Base-by-base conservation (phyloP, 176 grass and related monocot genomes). In the Urochloa ruziziensis region DNA sequence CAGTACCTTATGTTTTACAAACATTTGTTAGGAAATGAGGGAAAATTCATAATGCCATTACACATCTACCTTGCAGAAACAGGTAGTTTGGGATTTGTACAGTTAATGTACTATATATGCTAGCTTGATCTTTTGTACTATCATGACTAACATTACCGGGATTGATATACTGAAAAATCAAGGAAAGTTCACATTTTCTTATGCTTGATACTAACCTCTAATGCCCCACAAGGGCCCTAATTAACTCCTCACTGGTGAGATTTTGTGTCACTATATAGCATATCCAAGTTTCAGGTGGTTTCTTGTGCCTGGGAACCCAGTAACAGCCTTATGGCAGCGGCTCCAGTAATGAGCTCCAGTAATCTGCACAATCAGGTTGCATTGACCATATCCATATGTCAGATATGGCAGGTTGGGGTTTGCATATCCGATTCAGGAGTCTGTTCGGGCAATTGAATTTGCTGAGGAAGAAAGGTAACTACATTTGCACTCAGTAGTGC, bases 21-120 rank as follows among this genome's bases (percentile, higher is more conserved):
- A 25, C 62, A 83, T 43, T 39, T 74, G 57, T 74, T 86, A 90
- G 68, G 40, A 48, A 48, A 32, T 24, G 14, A 69, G 29, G n/a
- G 5, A 34, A 37, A 66, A 42, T 13, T 73, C 3, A 33, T 29
- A 10, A 46, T 81, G 28, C 17, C 33, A 76, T 59, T 78, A 73
- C 73, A 67, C n/a, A 90, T 70, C 54, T 73, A 78, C 66, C 79
- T 66, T 83, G 40, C 74, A 66, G 74, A 79, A 73, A 43, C 48
- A 65, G 48, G n/a, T 78, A 78, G 83, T 17, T 63, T 80, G 62
- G 48, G 48, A 75, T 80, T 30, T 59, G 62, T 83, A 40, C 30
- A 61, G 14, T 60, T 74, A 81, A 83, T 67, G 82, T 79, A 61
- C 2, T 43, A 18, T 61, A 43, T 51, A 78, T 86, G 29, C 57